These are phyloP conservation scores for Gossypium arboreum DNA, from an alignment of 345 rosid genomes.

Conservation along the genomic window DNA sequence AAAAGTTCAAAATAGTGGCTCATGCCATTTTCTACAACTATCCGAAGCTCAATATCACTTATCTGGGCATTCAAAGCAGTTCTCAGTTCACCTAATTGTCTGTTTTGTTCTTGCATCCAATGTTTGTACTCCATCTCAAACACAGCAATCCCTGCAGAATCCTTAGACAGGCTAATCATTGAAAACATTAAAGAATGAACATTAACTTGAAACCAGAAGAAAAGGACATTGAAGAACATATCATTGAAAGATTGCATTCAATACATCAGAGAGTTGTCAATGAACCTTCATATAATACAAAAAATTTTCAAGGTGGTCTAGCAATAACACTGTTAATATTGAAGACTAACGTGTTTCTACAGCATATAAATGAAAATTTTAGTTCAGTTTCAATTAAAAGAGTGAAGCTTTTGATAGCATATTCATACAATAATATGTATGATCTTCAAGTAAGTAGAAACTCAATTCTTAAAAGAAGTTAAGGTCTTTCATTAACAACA, in stretches of 20 bases:
- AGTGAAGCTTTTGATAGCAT: neutral
- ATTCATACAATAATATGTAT: neutral
- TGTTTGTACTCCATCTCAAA: constrained; percentile 88
- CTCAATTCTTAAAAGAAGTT: neutral
- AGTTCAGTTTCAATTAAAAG: neutral
- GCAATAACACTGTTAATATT: neutral
- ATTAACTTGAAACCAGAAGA: neutral
- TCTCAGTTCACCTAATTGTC: constrained; percentile 57
- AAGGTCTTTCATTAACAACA: neutral
- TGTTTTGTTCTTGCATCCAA: constrained; percentile 82
- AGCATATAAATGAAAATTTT: constrained; percentile 1
- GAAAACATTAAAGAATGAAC: constrained; percentile 6
- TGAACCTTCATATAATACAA: neutral
- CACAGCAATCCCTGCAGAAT: constrained; percentile 52
- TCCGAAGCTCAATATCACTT: constrained; percentile 57
- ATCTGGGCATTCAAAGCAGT: constrained; percentile 55
- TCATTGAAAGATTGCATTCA: neutral
- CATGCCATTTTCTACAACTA: constrained; percentile 62
- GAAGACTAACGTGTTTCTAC: neutral
- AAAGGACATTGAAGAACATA: neutral
- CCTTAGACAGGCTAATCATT: neutral
- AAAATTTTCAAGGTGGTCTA: neutral
- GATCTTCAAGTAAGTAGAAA: neutral
- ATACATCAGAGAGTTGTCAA: neutral
- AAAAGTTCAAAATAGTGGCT: constrained; percentile 79